Conservation (phyloP, 2,329 filamentous ascomycete genomes). For the Shiraia sp. region DNA sequence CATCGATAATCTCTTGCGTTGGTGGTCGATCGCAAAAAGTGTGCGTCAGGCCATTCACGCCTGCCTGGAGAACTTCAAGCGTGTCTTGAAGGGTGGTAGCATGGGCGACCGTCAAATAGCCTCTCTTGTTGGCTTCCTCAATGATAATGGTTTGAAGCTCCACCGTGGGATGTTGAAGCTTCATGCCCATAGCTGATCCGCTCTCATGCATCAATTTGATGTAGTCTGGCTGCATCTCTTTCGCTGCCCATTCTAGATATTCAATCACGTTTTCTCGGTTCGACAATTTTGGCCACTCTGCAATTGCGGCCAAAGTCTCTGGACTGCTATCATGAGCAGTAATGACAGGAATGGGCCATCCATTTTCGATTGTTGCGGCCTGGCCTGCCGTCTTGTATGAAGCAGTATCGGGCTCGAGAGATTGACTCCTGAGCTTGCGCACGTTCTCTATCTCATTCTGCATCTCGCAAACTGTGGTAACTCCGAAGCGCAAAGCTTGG, state of each 20-base stretch:
- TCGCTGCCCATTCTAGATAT: conserved; percentile 48
- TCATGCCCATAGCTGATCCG: conserved; percentile 45
- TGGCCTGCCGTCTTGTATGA: conserved; percentile 56
- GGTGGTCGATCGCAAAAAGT: conserved; percentile 48
- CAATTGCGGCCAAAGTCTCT: conserved; percentile 46
- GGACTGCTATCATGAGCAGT: conserved; percentile 43
- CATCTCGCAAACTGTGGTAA: conserved; percentile 59
- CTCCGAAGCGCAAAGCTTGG: conserved; percentile 54
- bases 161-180: conserved; percentile 46
- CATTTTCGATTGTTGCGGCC: conserved; percentile 56
- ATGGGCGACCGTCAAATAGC: conserved; percentile 48
- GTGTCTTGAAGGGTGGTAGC: conserved; percentile 46
- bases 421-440: conserved; percentile 32
- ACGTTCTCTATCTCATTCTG: conserved; percentile 43
- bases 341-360: conserved; percentile 55
- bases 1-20: conserved; percentile 45
- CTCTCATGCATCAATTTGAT: conserved; percentile 59
- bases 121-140: conserved; percentile 42
- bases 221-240: conserved; percentile 51
- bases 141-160: conserved; percentile 53
- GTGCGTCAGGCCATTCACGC: conserved; percentile 51
- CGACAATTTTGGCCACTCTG: conserved; percentile 53
- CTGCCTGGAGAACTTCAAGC: conserved; percentile 46
- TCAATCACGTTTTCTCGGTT: conserved; percentile 46
- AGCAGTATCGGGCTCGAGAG: conserved; percentile 42